Evolutionary conservation across 2,329 filamentous ascomycete genomes (phyloP), one percentile per base, ranked within the genome.

Genomic region (Arthrobotrys conoides): DNA sequence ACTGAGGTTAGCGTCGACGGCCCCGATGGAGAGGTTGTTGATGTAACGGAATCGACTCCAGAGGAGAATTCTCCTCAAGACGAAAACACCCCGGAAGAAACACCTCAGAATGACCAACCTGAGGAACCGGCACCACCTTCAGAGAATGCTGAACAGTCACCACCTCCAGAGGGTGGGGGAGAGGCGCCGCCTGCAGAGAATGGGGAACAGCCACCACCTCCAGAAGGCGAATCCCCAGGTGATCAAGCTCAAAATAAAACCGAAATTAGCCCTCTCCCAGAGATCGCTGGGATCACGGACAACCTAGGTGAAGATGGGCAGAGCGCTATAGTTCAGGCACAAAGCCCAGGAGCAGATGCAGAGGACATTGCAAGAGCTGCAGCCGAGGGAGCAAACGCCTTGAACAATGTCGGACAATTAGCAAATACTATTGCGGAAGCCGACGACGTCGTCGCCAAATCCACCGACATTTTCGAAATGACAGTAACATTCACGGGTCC

Each of bases 401-500:
- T 55, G 24, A 18, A 27, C n/a, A 72, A 72, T 12, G 10, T 57
- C 1, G 53, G 55, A 9, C 51, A 78, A 51, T 44, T 49, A 5
- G 44, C 24, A 1, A 63, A 69, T 14, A 64, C 49, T 5, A 6
- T 71, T 3, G 53, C 61, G 0, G 12, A 53, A 10, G 22, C 67
- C 12, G 41, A 9, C 14, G 55, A 71, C 18, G 30, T 53, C 22
- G 24, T 69, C 5, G 36, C 46, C 0, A 46, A 71, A 10, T 3
- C 16, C 3, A 18, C 61, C 8, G 38, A 69, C 41, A 20, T 61
- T 6, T 66, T 36, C 6, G 49, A 53, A 5, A 71, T 78, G 68
- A 67, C 63, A 14, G 30, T 70, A 5, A 51, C 41, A 8, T 68
- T 71, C 38, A 5, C 24, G 5, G 68, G 75, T 8, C 61, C 53